A percentile compares a stretch with the other conserved stretches of the same genome.
phyloP scores from a whole-genome alignment of 2,329 filamentous ascomycete genomes.

The Diaporthe amygdali region DNA sequence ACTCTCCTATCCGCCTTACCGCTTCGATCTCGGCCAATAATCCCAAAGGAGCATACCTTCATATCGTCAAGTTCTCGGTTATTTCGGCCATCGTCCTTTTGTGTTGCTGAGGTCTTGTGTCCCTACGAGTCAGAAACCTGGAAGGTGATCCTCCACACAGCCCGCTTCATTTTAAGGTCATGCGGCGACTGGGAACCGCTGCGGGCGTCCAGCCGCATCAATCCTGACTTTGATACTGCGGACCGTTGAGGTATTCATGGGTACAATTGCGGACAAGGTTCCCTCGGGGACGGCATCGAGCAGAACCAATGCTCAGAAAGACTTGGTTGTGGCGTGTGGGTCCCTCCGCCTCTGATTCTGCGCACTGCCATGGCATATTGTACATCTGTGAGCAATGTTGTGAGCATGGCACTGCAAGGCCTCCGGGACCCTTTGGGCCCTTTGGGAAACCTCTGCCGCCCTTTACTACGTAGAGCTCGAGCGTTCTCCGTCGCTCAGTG shows the following conservation, averaged over 20 bases:
- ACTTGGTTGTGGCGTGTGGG: neutral
- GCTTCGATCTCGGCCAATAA: neutral
- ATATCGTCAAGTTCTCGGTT: neutral
- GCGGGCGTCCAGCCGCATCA: neutral
- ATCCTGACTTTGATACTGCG: neutral
- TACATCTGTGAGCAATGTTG: neutral
- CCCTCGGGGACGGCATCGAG: too few species aligned
- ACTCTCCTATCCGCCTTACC: neutral
- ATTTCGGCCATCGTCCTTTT: neutral
- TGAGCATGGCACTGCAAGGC: neutral
- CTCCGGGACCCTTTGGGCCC: neutral
- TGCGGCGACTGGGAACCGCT: neutral
- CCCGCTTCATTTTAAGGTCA: neutral
- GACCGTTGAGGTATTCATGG: neutral
- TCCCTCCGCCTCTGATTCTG: neutral
- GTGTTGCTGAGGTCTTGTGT: neutral
- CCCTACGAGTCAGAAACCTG: neutral
- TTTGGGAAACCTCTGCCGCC: neutral
- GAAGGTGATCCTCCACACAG: neutral
- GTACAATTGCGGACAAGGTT: neutral
- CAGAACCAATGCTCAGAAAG: neutral
- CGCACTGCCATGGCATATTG: too few species aligned
- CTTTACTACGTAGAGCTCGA: neutral
- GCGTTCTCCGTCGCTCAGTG: neutral
- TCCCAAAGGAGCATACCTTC: neutral